Percentiles rank a stretch among this genome's conserved stretches.
Evolutionary conservation across 2,329 filamentous ascomycete genomes (phyloP).

Genomic region (Dactylella cylindrospora): DNA sequence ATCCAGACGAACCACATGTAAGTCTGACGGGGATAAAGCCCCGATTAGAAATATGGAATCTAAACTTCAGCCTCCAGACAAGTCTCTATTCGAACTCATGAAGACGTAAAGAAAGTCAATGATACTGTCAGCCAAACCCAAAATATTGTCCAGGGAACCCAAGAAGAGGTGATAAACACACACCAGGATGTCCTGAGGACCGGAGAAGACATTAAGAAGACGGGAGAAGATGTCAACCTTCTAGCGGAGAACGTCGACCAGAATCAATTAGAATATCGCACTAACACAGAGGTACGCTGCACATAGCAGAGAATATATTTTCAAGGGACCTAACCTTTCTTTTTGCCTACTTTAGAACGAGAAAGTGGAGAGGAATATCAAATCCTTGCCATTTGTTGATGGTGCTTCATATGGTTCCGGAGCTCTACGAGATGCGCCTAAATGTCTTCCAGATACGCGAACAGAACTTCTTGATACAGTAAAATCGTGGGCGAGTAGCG

Average conservation of each 20-base stretch:
- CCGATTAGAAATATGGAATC: no score
- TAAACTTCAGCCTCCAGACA: no score
- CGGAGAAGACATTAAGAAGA: slow-evolving; percentile 6
- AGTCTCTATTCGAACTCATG: background rate
- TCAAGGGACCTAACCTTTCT: no score
- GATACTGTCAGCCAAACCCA: background rate
- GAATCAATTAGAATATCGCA: no score
- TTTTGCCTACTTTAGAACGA: slow-evolving; percentile 3
- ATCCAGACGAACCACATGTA: slow-evolving; percentile 49
- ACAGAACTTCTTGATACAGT: slow-evolving; percentile 46
- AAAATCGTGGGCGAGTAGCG: slow-evolving; percentile 17
- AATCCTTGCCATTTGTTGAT: slow-evolving; percentile 12
- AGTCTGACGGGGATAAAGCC: no score
- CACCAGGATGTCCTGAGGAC: slow-evolving; percentile 5
- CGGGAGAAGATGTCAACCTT: no score
- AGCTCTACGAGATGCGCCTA: slow-evolving; percentile 42
- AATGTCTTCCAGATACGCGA: slow-evolving; percentile 46
- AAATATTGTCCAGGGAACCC: no score
- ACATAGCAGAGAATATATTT: no score
- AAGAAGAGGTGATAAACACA: no score
- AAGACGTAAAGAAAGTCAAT: slow-evolving; percentile 10
- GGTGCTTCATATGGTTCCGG: slow-evolving; percentile 46
- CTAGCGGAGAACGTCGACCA: no score
- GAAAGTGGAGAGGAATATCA: no score
- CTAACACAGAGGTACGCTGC: no score